Percentiles rank a stretch among this genome's conserved stretches.
Evolutionary conservation across 2,329 filamentous ascomycete species (phyloP).

Genomic region (Thermothelomyces thermophilus): DNA sequence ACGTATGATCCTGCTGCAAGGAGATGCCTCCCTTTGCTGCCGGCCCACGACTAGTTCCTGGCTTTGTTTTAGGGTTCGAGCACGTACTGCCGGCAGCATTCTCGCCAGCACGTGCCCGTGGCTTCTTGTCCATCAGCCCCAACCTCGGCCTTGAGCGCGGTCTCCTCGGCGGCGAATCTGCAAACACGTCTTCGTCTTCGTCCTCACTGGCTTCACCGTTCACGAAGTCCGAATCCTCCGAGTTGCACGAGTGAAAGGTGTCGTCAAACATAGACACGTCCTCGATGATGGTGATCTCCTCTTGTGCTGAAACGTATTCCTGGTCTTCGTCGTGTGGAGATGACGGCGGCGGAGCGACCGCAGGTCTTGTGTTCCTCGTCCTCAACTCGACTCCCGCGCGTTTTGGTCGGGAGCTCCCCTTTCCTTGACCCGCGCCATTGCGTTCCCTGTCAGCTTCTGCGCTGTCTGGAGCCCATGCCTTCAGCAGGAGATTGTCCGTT

Average conservation of each 20-base stretch:
- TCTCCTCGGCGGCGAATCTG: constrained; percentile 1
- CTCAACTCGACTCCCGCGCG: constrained; percentile 19
- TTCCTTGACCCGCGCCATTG: background rate
- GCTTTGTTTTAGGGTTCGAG: background rate
- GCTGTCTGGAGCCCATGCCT: constrained; percentile 21
- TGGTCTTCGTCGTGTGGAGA: constrained; percentile 14
- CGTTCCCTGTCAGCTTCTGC: background rate
- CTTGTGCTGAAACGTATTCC: constrained; percentile 19
- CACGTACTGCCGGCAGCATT: too few relatives aligned
- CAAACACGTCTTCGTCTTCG: background rate
- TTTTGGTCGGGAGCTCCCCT: constrained; percentile 1
- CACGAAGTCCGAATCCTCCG: constrained; percentile 14
- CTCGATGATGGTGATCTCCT: constrained; percentile 23
- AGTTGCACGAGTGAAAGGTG: constrained; percentile 14
- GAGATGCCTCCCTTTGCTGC: background rate
- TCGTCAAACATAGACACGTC: constrained; percentile 21
- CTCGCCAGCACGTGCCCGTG: too few relatives aligned
- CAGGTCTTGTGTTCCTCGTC: constrained; percentile 14
- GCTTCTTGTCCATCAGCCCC: background rate
- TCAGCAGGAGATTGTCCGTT: constrained; percentile 19
- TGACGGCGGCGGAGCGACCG: background rate
- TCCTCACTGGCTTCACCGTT: constrained; percentile 6
- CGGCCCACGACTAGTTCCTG: background rate
- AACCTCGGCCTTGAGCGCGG: constrained; percentile 1
- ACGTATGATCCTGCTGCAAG: background rate